Conservation (phyloP, 2,329 filamentous ascomycete genomes). For the Phoma sp. region DNA sequence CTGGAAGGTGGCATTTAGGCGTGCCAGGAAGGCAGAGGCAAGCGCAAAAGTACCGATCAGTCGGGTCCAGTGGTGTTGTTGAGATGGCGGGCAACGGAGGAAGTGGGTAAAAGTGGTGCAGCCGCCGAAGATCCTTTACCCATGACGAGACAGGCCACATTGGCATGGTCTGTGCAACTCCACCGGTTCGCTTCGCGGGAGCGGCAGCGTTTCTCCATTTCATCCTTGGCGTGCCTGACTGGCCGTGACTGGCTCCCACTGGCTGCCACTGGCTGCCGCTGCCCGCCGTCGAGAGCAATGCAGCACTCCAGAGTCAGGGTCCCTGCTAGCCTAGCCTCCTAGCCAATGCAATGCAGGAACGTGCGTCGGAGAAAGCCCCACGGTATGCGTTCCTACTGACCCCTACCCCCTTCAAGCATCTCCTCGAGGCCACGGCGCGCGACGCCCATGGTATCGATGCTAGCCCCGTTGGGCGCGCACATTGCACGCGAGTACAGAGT, state of each 20-base stretch:
- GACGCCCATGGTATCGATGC: constrained; percentile 18
- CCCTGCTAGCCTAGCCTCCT: constrained; percentile 16
- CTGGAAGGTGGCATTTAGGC: constrained; percentile 12
- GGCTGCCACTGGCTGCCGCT: constrained; percentile 4
- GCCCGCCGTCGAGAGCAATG: neutral
- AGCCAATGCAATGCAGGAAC: constrained; percentile 13
- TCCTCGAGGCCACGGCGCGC: constrained; percentile 3
- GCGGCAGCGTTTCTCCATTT: constrained; percentile 1
- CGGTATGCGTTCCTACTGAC: neutral
- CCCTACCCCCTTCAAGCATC: neutral
- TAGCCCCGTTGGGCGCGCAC: constrained; percentile 17
- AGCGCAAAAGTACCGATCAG: constrained; percentile 7
- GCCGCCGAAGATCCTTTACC: constrained; percentile 11
- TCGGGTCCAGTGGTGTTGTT: constrained; percentile 14
- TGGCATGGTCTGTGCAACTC: constrained; percentile 11
- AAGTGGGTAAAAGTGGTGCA: constrained; percentile 11
- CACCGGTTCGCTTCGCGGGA: constrained; percentile 18
- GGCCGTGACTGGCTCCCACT: too few species aligned
- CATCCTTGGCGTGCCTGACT: constrained; percentile 12
- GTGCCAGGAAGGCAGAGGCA: neutral
- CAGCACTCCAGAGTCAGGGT: constrained; percentile 3
- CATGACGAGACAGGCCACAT: neutral
- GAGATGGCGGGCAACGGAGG: constrained; percentile 6
- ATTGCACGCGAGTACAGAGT: constrained; percentile 18
- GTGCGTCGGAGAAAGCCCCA: constrained; percentile 3